These are phyloP conservation scores for Rhizopogon rudus DNA, from an alignment of 768 basidiomycete genomes.

Conservation along the genomic window DNA sequence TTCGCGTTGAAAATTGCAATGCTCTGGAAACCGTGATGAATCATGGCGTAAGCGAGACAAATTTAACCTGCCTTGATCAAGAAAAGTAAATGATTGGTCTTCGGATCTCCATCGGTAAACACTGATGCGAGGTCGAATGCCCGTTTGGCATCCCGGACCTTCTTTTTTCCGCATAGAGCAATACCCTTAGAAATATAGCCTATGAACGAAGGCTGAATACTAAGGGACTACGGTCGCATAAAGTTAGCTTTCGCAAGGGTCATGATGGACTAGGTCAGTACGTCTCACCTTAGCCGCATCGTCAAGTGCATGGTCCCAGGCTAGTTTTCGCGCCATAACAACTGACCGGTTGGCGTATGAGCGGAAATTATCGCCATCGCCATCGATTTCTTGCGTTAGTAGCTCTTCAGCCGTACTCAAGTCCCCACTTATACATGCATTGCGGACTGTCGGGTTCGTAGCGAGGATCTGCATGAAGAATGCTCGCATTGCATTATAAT, in stretches of 20 bases:
- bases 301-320: neutral
- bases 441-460: neutral
- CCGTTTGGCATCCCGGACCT: neutral
- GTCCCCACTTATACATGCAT: too few relatives aligned
- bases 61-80: neutral
- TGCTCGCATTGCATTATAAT: neutral
- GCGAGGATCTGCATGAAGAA: neutral
- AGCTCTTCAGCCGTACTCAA: too few relatives aligned
- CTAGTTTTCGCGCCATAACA: neutral
- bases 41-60: neutral
- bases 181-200: neutral
- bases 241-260: neutral
- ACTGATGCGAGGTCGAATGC: neutral
- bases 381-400: too few relatives aligned
- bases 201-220: neutral
- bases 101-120: neutral
- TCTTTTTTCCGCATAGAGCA: neutral
- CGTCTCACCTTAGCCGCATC: neutral
- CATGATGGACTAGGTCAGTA: neutral
- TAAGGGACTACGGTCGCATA: neutral
- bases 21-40: neutral
- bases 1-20: neutral
- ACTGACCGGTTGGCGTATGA: neutral
- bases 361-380: neutral
- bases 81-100: neutral